A percentile compares a stretch with the other conserved stretches of the same genome.
phyloP scores from a whole-genome alignment of 768 basidiomycete genomes.

The Tricholoma furcatifolium region DNA sequence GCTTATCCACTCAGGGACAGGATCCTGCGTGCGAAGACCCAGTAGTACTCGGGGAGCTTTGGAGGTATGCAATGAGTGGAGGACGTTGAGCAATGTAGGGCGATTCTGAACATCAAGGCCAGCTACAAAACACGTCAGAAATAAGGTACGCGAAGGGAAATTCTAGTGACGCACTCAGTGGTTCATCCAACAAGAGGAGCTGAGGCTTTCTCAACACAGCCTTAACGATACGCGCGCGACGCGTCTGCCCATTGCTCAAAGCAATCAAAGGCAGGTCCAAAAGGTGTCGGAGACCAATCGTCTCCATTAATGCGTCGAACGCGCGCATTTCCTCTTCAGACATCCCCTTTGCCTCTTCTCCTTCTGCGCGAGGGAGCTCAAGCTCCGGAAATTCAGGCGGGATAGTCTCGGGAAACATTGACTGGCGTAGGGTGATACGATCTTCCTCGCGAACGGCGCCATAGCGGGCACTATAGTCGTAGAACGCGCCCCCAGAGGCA shows the following conservation, averaged over 20 bases:
- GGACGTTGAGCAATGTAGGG: slow-evolving; percentile 48
- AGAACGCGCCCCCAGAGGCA: slow-evolving; percentile 69
- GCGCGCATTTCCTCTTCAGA: slow-evolving; percentile 26
- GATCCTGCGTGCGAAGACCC: slow-evolving; percentile 67
- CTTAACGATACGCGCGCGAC: slow-evolving; percentile 79
- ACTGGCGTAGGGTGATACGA: slow-evolving; percentile 69
- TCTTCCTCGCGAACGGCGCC: slow-evolving; percentile 88
- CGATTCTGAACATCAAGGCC: slow-evolving; percentile 72
- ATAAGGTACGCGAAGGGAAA: not conserved
- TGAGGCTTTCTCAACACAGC: slow-evolving; percentile 71
- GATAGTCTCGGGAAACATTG: slow-evolving; percentile 57
- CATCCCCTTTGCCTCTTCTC: slow-evolving; percentile 14
- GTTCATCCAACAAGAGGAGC: slow-evolving; percentile 87
- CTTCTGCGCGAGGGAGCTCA: slow-evolving; percentile 19
- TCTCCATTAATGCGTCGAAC: slow-evolving; percentile 53
- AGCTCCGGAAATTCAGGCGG: slow-evolving; percentile 25
- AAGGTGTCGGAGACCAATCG: slow-evolving; percentile 57
- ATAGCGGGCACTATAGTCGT: slow-evolving; percentile 92
- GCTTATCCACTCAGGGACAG: slow-evolving; percentile 69
- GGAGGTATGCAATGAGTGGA: slow-evolving; percentile 18
- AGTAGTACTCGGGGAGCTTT: slow-evolving; percentile 22
- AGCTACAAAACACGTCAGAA: slow-evolving; percentile 41
- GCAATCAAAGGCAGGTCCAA: slow-evolving; percentile 86
- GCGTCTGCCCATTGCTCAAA: slow-evolving; percentile 89
- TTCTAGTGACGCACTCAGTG: slow-evolving; percentile 59